Evolutionary conservation across 345 rosid genomes (phyloP).

Genomic region (Erucastrum elatum): DNA sequence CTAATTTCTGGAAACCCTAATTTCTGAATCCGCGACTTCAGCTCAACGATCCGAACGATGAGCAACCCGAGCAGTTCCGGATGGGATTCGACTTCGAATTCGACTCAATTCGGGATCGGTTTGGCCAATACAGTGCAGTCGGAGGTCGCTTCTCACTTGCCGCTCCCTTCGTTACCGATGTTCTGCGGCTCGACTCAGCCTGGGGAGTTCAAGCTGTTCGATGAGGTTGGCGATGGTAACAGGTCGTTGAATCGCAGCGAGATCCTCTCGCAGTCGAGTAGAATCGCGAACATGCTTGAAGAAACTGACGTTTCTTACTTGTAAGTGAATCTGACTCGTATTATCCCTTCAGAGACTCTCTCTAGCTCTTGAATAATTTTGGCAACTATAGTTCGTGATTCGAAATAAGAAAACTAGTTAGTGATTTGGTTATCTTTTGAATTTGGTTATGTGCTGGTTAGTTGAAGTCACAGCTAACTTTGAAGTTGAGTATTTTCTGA

Average conservation of each 20-base stretch:
- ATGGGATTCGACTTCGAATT: slow-evolving; percentile 43
- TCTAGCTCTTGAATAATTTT: background rate
- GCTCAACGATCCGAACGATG: slow-evolving; percentile 57
- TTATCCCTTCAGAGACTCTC: background rate
- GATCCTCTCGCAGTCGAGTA: slow-evolving; percentile 63
- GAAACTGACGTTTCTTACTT: slow-evolving; percentile 82
- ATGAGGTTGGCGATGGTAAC: slow-evolving; percentile 43
- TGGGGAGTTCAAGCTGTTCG: slow-evolving; percentile 63
- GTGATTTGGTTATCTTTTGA: background rate
- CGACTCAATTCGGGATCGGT: slow-evolving; percentile 65
- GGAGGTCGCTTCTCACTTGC: slow-evolving; percentile 86
- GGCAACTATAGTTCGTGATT: background rate
- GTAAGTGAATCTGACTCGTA: slow-evolving; percentile 51
- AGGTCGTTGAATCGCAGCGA: slow-evolving; percentile 66
- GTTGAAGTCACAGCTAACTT: background rate
- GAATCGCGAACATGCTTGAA: slow-evolving; percentile 77
- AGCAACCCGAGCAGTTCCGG: slow-evolving; percentile 56
- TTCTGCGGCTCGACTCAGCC: slow-evolving; percentile 82
- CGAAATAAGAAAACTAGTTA: background rate
- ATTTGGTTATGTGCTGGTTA: background rate
- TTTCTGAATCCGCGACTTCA: slow-evolving; percentile 30
- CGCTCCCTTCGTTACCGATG: slow-evolving; percentile 85
- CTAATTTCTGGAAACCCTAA: slow-evolving; percentile 33
- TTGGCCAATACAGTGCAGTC: slow-evolving; percentile 89
- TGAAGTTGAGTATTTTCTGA: background rate